Conservation (phyloP, 2,329 filamentous ascomycete species). For the Diaporthe sp. region DNA sequence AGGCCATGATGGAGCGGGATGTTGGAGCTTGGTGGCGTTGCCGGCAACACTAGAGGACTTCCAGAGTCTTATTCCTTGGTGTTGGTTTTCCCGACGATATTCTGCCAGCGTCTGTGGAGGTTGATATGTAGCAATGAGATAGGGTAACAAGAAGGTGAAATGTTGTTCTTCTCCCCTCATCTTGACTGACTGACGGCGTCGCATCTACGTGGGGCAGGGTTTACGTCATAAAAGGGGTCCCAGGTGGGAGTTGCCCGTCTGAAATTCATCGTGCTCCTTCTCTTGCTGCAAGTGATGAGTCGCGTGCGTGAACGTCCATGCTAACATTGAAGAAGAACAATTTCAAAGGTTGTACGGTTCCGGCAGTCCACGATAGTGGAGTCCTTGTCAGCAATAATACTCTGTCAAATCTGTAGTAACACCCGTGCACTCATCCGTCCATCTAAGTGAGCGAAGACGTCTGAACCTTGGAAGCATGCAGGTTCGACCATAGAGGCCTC, state of each 20-base stretch:
- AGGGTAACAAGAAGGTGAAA: background rate
- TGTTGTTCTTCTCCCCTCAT: constrained; percentile 13
- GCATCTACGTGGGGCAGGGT: constrained; percentile 35
- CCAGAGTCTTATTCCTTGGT: background rate
- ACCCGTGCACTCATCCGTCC: background rate
- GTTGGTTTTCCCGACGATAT: background rate
- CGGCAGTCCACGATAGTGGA: background rate
- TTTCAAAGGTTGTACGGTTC: background rate
- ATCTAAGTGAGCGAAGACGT: background rate
- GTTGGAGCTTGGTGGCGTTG: background rate
- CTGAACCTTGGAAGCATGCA: background rate
- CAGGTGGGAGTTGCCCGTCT: constrained; percentile 13
- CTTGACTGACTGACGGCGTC: constrained; percentile 1
- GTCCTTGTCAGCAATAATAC: background rate
- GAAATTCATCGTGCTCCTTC: background rate
- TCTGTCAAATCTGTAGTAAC: background rate
- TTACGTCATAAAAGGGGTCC: constrained; percentile 36
- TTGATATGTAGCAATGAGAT: background rate
- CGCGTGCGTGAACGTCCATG: background rate
- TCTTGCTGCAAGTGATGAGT: constrained; percentile 1
- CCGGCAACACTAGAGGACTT: constrained; percentile 8
- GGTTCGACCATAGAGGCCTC: background rate
- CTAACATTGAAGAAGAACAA: background rate
- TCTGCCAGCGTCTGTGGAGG: background rate
- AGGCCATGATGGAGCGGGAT: constrained; percentile 20